Percentiles rank a stretch among this genome's conserved stretches.
Evolutionary conservation across 441 rosid species (phyloP).

Genomic region (Croton setiger): DNA sequence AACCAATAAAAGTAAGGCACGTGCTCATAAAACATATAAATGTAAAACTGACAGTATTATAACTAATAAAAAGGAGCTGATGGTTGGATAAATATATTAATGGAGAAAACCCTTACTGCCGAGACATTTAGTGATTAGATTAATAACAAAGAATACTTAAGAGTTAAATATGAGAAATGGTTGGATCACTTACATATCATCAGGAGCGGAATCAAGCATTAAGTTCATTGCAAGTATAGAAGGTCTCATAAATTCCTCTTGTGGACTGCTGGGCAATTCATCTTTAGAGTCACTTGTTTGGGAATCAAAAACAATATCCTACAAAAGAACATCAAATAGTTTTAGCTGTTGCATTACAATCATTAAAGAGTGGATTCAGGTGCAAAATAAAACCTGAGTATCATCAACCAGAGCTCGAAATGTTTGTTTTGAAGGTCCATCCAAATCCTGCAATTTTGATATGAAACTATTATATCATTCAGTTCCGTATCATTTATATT

Average conservation of each 20-base stretch:
- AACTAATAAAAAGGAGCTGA: background rate
- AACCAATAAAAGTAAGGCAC: background rate
- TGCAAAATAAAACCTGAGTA: constrained; percentile 45
- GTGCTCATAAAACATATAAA: background rate
- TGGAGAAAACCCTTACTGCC: background rate
- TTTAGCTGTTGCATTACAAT: constrained; percentile 7
- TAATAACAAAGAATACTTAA: background rate
- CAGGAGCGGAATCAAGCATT: constrained; percentile 58
- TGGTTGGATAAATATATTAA: background rate
- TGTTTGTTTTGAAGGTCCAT: constrained; percentile 31
- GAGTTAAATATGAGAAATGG: background rate
- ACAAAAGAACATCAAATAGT: constrained; percentile 20
- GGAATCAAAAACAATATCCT: constrained; percentile 57
- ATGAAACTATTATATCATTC: constrained; percentile 10
- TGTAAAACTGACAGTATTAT: background rate
- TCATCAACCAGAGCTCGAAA: constrained; percentile 51
- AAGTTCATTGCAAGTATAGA: constrained; percentile 62
- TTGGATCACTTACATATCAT: constrained; percentile 40
- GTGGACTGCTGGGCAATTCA: constrained; percentile 49
- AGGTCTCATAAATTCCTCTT: constrained; percentile 69
- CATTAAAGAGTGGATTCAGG: constrained; percentile 5
- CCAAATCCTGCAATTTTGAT: constrained; percentile 34
- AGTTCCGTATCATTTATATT: background rate
- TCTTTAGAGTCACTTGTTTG: constrained; percentile 45
- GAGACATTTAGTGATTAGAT: background rate